These are phyloP conservation scores for Stylosanthes scabra DNA, from an alignment of 331 rosid genomes.

Conservation along the genomic window DNA sequence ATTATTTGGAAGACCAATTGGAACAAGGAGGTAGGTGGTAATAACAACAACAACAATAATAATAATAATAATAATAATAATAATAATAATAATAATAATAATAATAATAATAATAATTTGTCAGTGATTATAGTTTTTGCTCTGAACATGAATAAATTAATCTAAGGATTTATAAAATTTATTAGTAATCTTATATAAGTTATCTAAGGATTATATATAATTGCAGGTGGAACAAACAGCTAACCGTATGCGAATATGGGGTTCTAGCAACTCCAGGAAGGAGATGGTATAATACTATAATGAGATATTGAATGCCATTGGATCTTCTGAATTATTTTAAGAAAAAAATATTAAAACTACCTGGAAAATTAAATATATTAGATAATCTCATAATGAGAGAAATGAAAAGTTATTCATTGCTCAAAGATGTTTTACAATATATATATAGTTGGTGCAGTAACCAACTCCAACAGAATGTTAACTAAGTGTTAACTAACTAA, in stretches of 20 bases:
- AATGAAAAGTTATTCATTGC: background rate
- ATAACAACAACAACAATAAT: background rate
- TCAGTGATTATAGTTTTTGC: too few species aligned
- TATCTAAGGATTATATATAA: background rate
- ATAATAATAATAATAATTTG: background rate
- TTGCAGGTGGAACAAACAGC: constrained; percentile 67
- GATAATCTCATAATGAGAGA: too few species aligned
- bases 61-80: too few species aligned
- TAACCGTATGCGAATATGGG: constrained; percentile 66
- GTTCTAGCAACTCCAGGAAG: constrained; percentile 21
- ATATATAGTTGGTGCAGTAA: too few species aligned
- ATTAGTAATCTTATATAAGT: too few species aligned
- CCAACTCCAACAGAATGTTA: too few species aligned
- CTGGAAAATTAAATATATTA: too few species aligned
- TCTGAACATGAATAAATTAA: too few species aligned
- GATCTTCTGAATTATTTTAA: background rate
- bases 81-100: background rate
- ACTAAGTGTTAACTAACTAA: too few species aligned
- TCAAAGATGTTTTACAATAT: too few species aligned
- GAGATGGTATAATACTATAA: background rate
- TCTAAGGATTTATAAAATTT: too few species aligned
- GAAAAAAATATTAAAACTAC: too few species aligned
- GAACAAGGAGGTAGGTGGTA: constrained; percentile 66
- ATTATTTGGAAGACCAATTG: constrained; percentile 69
- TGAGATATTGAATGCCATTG: background rate